phyloP scores from a whole-genome alignment of 1,284 basidiomycete species.

The Cerioporus squamosus region DNA sequence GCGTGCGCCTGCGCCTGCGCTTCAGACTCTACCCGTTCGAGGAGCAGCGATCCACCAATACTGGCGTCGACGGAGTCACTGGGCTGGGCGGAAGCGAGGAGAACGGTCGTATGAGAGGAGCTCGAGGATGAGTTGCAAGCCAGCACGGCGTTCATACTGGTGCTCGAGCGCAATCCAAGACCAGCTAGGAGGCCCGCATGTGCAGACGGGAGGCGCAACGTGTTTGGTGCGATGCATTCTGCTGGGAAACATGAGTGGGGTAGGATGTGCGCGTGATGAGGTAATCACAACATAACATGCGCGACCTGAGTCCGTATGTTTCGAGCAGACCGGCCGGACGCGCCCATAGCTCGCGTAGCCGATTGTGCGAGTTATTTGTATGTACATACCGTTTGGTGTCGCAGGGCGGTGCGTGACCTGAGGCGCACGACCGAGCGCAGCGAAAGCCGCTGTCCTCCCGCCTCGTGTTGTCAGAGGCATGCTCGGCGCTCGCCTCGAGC shows the following conservation, averaged over 20 bases:
- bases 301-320: neutral
- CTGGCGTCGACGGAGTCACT: neutral
- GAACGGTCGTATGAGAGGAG: neutral
- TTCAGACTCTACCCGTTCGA: neutral
- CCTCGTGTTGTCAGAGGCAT: neutral
- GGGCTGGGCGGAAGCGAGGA: neutral
- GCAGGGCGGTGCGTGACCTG: neutral
- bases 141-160: conserved; percentile 7
- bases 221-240: conserved; percentile 17
- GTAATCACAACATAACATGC: conserved; percentile 11
- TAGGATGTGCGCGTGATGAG: conserved; percentile 11
- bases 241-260: conserved; percentile 19
- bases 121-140: neutral
- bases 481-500: neutral
- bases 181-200: conserved; percentile 10
- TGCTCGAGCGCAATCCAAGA: conserved; percentile 5
- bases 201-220: conserved; percentile 9
- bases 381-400: neutral
- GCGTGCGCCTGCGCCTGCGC: neutral
- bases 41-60: conserved; percentile 1
- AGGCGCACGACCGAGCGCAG: neutral
- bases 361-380: neutral
- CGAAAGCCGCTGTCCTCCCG: neutral
- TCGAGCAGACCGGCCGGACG: neutral
- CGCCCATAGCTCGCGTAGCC: neutral